A percentile compares a stretch with the other conserved stretches of the same genome.
These are phyloP conservation scores for Albatrellus sp. DNA, from an alignment of 1,284 basidiomycete species.

Conservation along the genomic window DNA sequence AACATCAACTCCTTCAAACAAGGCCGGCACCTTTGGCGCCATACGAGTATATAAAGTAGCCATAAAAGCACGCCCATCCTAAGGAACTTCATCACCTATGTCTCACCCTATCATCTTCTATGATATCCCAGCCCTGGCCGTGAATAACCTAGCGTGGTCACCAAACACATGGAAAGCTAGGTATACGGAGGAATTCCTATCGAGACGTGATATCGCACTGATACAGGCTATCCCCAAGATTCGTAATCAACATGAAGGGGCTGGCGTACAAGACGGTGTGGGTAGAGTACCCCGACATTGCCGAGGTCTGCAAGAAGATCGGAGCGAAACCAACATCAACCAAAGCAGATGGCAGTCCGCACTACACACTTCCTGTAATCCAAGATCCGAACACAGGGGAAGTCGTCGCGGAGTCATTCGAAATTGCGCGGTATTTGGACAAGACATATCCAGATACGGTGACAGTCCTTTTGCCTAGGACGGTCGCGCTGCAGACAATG, in stretches of 20 bases:
- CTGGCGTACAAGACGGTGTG: conserved; percentile 22
- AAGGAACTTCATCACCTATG: too few relatives aligned
- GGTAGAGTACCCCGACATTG: conserved; percentile 26
- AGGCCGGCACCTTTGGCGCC: too few relatives aligned
- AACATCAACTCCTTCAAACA: too few relatives aligned
- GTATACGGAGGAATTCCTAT: conserved; percentile 7
- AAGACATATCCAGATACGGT: conserved; percentile 19
- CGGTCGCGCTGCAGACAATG: conserved; percentile 19
- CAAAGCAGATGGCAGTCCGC: conserved; percentile 10
- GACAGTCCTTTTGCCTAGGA: conserved; percentile 13
- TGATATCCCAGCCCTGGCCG: conserved; percentile 13
- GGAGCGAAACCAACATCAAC: conserved; percentile 15
- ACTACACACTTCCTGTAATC: conserved; percentile 17
- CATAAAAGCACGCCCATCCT: too few relatives aligned
- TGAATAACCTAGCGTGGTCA: conserved; percentile 12
- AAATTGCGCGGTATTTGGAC: conserved; percentile 23
- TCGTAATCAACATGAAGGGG: conserved; percentile 22
- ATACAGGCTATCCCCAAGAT: conserved; percentile 13
- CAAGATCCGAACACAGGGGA: conserved; percentile 14
- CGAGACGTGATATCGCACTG: not conserved
- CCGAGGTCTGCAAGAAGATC: conserved; percentile 15
- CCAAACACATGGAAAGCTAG: conserved; percentile 15
- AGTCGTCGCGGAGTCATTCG: conserved; percentile 19
- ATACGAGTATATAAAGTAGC: too few relatives aligned
- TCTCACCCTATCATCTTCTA: conserved; percentile 14